Base-by-base conservation (phyloP, 345 rosid genomes). In the Eucalyptus melliodora region DNA sequence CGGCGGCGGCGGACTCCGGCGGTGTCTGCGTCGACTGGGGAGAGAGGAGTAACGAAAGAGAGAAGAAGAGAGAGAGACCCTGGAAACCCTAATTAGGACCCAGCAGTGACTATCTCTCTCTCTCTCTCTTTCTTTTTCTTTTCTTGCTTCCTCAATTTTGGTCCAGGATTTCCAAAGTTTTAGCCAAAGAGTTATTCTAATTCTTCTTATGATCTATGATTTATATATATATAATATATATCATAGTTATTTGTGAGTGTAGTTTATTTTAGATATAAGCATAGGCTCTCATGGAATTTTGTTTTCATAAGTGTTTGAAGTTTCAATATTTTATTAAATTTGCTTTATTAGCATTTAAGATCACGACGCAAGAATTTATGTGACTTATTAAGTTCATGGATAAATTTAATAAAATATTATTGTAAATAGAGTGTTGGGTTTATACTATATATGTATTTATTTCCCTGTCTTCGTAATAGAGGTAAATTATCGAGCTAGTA, bases 281-380 rank as follows among this genome's bases (percentile, higher is more conserved):
- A 69, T 31, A 31, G 23, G 80, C 80, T 67, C 80, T 16, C 7
- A 3, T 16, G 81, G 13, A 31, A 31, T 16, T 67, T 67, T 16
- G 3, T 31, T 69, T 31, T 65, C 17, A 16, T 31, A 34, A 34
- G 40, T 3, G 13, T 37, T 34, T 72, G 44, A 40, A 77, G 3
- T 19, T 37, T 17, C 0, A 10, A 19, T 77, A 1, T 67, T 34
- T 69, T 31, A 19, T 34, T 69, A 9, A 34, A 3, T 69, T 69
- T 69, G 26, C 3, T 34, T 69, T 34, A 10, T 37, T 19, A 19
- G 82, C 45, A 4, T 10, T 11, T 5, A 11, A 3, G 27, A 37
- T 77, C 4, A 11, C 2, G 1, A 11, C 15, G 0, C 16, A 11
- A 77, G 5, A 37, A 19, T 3, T 72, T 37, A 3, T 34, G 23